Percentiles rank a stretch among this genome's conserved stretches.
Evolutionary conservation across 257 asterid species (phyloP).

Genomic region (Linaria vulgaris): DNA sequence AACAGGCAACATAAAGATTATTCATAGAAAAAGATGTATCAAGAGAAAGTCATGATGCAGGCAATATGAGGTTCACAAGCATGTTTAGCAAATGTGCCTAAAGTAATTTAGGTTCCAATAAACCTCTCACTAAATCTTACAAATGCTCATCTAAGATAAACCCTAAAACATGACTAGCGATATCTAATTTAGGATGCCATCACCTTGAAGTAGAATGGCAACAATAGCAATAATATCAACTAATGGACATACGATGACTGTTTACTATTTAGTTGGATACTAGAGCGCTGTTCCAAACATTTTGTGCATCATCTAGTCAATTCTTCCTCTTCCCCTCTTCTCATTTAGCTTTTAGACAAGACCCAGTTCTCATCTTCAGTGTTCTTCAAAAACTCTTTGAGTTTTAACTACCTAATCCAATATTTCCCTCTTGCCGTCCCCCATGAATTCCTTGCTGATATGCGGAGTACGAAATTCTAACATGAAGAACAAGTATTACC

Average conservation of each 20-base stretch:
- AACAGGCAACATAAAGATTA: not conserved
- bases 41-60: not conserved
- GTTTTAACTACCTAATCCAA: conserved; percentile 1
- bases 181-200: not conserved
- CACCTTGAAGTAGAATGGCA: not conserved
- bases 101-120: not conserved
- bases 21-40: not conserved
- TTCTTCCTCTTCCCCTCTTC: not conserved
- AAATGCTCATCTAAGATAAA: not conserved
- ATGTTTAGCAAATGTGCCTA: not conserved
- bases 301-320: not conserved
- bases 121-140: not conserved
- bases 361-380: not conserved
- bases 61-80: not conserved
- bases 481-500: conserved; percentile 44
- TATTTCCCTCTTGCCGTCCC: conserved; percentile 12
- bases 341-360: not conserved
- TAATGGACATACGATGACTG: no score
- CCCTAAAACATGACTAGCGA: no score
- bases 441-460: not conserved
- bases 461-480: conserved; percentile 11
- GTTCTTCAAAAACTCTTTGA: not conserved
- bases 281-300: not conserved
- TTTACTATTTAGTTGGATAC: not conserved
- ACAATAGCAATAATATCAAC: not conserved